Conservation (phyloP, 768 basidiomycete species). For the Hemileccinum impolitum region DNA sequence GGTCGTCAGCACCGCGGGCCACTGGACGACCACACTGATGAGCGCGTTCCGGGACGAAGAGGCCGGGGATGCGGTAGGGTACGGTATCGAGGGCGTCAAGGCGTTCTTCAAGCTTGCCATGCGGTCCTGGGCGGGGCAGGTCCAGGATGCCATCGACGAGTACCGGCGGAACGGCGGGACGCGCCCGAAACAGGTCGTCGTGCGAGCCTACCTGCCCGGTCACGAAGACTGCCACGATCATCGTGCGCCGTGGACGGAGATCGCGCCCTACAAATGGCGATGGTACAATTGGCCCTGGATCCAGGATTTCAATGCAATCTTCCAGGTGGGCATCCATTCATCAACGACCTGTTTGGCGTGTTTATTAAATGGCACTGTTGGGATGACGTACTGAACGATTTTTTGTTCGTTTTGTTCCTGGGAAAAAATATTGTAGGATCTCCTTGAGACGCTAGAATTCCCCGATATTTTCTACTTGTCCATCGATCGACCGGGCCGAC, state of each 20-base stretch:
- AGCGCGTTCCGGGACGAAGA: slow-evolving; percentile 36
- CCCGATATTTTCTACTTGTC: slow-evolving; percentile 56
- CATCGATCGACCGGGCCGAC: slow-evolving; percentile 58
- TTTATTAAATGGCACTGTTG: no score
- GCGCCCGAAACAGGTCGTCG: slow-evolving; percentile 44
- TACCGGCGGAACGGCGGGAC: slow-evolving; percentile 29
- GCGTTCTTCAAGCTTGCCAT: slow-evolving; percentile 58
- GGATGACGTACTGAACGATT: slow-evolving; percentile 1
- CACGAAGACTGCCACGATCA: slow-evolving; percentile 61
- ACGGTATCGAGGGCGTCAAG: slow-evolving; percentile 53
- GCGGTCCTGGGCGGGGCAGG: slow-evolving; percentile 48
- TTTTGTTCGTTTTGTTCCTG: background rate
- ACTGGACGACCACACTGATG: slow-evolving; percentile 64
- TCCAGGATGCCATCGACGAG: slow-evolving; percentile 43
- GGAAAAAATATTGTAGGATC: slow-evolving; percentile 29
- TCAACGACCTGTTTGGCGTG: no score
- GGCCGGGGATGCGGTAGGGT: slow-evolving; percentile 32
- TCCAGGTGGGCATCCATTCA: slow-evolving; percentile 44
- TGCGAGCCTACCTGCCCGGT: slow-evolving; percentile 60
- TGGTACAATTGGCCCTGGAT: slow-evolving; percentile 71
- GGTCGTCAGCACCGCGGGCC: slow-evolving; percentile 61
- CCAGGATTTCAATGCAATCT: slow-evolving; percentile 51
- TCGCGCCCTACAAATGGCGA: slow-evolving; percentile 41
- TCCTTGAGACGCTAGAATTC: slow-evolving; percentile 41
- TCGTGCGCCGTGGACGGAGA: slow-evolving; percentile 43